Base-by-base conservation (phyloP, 1,284 basidiomycete genomes). In the Ceratobasidium sp. region DNA sequence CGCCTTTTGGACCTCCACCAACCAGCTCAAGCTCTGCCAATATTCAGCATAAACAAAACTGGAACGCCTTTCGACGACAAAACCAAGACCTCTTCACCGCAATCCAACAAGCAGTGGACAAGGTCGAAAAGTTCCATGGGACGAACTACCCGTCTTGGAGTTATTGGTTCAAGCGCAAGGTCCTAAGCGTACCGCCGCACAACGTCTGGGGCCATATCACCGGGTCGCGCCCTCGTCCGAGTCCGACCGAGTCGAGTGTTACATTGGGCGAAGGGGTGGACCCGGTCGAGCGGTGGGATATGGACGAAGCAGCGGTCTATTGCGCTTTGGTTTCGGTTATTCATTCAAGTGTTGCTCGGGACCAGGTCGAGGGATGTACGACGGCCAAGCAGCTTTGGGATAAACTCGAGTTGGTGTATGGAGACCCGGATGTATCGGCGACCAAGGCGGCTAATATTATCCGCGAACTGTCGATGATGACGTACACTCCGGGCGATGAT, bases 371-470 rank as follows among this genome's bases (percentile, higher is more conserved):
- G 48, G 61, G 23, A 10, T 74, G 71, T 23, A 74, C 71, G 7
- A 74, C 71, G 1, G 57, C 71, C 28, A 74, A 74, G 59, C 57
- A 64, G 28, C 26, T 74, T 17, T 74, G 71, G 71, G 71, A 74
- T 23, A 59, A 17, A 26, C 54, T 74, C 6, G 57, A 62, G 33
- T 28, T 74, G 20, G 20, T 74, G 44, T 74, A 74, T 64, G 42
- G 46, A 59, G 71, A 74, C 5, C 46, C 44, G 17, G 57, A 44
- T 13, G 46, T 46, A 3, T 61, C 57, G 9, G 46, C 48, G 46
- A 64, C 59, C 13, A 40, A 44, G 12, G 57, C 71, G 44, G 71
- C 50, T 7, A 28, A 64, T 23, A 33, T 74, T 17, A 61, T 64
- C 7, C 42, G 71, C 44, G 71, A 61, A 20, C 28, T 74, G 26